A percentile compares a stretch with the other conserved stretches of the same genome.
Evolutionary conservation across 2,329 filamentous ascomycete genomes (phyloP).

Genomic region (Massarina eburnea): DNA sequence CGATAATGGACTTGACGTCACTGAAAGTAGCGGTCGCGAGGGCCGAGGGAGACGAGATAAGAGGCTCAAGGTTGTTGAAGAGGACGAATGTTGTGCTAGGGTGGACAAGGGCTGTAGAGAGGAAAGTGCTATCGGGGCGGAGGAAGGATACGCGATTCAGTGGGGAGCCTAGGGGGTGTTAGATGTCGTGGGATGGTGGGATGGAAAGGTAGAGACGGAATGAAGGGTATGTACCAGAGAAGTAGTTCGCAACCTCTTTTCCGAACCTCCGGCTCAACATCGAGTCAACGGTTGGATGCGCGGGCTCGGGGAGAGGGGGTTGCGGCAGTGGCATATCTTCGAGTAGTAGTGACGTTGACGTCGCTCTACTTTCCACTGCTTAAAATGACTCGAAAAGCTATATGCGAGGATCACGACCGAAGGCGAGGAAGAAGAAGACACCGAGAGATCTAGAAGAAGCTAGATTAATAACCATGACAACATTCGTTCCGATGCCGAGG

Average conservation of each 20-base stretch:
- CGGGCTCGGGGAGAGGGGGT: constrained; percentile 59
- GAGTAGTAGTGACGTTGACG: neutral
- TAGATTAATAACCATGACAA: constrained; percentile 22
- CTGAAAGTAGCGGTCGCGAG: constrained; percentile 70
- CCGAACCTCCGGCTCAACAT: constrained; percentile 79
- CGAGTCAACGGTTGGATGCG: constrained; percentile 61
- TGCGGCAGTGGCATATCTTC: constrained; percentile 37
- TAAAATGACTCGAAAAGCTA: neutral
- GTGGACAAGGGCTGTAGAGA: constrained; percentile 67
- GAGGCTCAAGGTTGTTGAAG: constrained; percentile 75
- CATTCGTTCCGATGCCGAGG: constrained; percentile 23
- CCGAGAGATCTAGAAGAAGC: neutral
- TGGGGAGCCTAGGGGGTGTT: constrained; percentile 58
- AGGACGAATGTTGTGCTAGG: constrained; percentile 72
- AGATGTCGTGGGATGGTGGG: neutral
- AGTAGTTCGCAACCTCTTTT: constrained; percentile 81
- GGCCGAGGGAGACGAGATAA: constrained; percentile 61
- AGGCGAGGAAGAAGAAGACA: neutral
- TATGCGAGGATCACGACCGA: neutral
- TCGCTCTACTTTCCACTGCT: neutral
- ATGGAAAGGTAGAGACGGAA: neutral
- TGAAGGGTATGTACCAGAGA: constrained; percentile 53
- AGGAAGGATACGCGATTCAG: constrained; percentile 81
- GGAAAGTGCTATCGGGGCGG: constrained; percentile 69
- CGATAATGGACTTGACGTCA: constrained; percentile 71